phyloP scores from a whole-genome alignment of 352 stramenopile species.

The Thalassiosira hispida region DNA sequence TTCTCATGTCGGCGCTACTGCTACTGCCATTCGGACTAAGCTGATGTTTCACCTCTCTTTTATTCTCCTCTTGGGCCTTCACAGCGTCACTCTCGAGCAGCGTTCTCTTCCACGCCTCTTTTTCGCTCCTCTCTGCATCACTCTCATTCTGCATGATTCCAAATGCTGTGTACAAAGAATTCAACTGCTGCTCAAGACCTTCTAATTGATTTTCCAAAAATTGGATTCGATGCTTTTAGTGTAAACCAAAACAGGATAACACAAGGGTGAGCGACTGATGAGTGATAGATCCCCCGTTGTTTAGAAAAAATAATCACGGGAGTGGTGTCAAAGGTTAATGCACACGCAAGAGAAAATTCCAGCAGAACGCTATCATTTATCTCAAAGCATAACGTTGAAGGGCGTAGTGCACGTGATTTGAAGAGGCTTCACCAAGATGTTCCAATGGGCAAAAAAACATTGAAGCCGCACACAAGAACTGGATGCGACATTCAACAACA shows the following conservation, averaged over 20 bases:
- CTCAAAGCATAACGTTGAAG: background rate
- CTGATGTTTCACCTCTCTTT: conserved; percentile 25
- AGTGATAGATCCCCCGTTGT: no score
- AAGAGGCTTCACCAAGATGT: background rate
- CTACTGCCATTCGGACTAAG: background rate
- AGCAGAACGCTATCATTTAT: conserved; percentile 6
- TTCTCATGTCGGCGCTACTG: background rate
- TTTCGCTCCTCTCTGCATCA: conserved; percentile 53
- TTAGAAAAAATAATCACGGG: no score
- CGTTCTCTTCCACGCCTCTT: conserved; percentile 45
- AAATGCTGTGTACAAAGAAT: conserved; percentile 74
- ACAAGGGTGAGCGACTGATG: no score
- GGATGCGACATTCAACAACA: conserved; percentile 49
- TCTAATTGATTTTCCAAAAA: conserved; percentile 52
- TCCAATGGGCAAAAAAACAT: no score
- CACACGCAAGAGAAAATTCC: conserved; percentile 2
- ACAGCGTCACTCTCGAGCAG: conserved; percentile 71
- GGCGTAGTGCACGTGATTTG: background rate
- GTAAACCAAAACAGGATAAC: no score
- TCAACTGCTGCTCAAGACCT: conserved; percentile 75
- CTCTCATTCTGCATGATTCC: conserved; percentile 66
- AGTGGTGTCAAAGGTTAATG: no score
- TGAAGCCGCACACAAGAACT: conserved; percentile 44
- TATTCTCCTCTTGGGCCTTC: conserved; percentile 58
- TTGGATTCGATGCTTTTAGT: no score